Base-by-base conservation (phyloP, 1,284 basidiomycete species). In the Entoloma clypeatum region DNA sequence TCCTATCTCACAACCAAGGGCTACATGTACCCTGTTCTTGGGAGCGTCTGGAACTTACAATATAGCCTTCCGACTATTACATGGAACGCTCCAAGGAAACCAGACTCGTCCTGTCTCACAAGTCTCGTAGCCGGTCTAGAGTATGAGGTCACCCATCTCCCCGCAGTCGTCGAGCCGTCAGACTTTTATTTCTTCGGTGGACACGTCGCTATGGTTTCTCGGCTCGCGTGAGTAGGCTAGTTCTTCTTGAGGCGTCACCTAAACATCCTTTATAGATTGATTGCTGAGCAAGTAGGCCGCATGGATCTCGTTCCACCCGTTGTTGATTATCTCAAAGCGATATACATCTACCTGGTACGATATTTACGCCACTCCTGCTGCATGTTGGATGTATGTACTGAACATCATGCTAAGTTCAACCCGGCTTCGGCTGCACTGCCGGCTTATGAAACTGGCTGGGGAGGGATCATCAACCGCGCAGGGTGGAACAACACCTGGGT, bases 131-230 rank as follows among this genome's bases (percentile, higher is more conserved):
- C 57, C 32, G 61, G 60, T n/a, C 51, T 64, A 8, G 53, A 59
- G 31, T 64, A 62, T 36, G 60, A 64, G 33, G 53, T 64, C 36
- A 50, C 47, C 2, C 47, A 60, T 22, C 47, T 63, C 18, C 52
- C 48, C 14, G 50, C 53, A 2, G 54, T 58, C n/a, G 49, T 54
- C 13, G 51, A 51, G 21, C 61, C 61, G 7, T 50, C 48, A 3
- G 62, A 64, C 35, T 64, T 63, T 36, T 64, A 63, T 38, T 61
- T 48, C 38, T 64, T 60, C 48, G 61, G 62, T 25, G 58, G 58
- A 17, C 47, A 49, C 5, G 53, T 59, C 22, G 60, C 51, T 21
- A 52, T 53, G 13, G 50, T 56, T 17, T 54, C 59, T 10, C 49
- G 61, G 24, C 48, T 64, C 9, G 62, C 60, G 61, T 59, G 39